Base-by-base conservation (phyloP, 768 basidiomycete genomes). In the Rickenella mellea region DNA sequence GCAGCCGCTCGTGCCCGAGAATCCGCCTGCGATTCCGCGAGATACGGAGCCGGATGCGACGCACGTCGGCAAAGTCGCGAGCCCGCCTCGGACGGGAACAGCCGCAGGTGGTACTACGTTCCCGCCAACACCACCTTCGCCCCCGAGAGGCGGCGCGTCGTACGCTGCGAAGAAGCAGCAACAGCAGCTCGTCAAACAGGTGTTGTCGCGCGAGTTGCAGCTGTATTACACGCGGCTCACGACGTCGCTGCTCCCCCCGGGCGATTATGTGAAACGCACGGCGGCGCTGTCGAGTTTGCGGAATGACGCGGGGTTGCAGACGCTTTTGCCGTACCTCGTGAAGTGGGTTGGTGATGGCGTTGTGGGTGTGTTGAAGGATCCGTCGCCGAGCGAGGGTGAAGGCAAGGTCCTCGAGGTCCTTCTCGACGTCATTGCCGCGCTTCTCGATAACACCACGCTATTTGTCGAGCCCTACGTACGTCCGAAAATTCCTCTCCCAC, bases 391-490 rank as follows among this genome's bases (percentile, higher is more conserved):
- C 15, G 83, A 86, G 44, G 64, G 62, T 41, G 80, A 90, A 46
- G 80, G 88, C 10, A 69, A 70, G 45, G 69, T 79, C 6, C 68
- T 99, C 2, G 87, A 87, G 47, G 80, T 90, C 22, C 65, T 91
- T 46, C 63, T 98, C 47, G 88, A 91, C 47, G 87, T 89, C 14
- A 78, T 91, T 31, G 73, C 81, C 45, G 87, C 91, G 2, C 68
- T 97, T 11, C 64, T 96, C 38, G 83, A 86, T 42, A 99, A 98
- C 59, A 67, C 73, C 24, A 84, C 86, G 0, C 67, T 99, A 5
- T 97, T 97, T 56, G 78, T 97, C 19, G 96, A 99, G 61, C 96
- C 94, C 32, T 98, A 96, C 57, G 92, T 96, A 54, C 56, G 88
- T 10, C 7, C 15, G 4, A 10, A 14, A 7, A 17, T 71, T 22